Conservation (phyloP, 805 yeast genomes). For the Vanderwaltozyma polyspora region DNA sequence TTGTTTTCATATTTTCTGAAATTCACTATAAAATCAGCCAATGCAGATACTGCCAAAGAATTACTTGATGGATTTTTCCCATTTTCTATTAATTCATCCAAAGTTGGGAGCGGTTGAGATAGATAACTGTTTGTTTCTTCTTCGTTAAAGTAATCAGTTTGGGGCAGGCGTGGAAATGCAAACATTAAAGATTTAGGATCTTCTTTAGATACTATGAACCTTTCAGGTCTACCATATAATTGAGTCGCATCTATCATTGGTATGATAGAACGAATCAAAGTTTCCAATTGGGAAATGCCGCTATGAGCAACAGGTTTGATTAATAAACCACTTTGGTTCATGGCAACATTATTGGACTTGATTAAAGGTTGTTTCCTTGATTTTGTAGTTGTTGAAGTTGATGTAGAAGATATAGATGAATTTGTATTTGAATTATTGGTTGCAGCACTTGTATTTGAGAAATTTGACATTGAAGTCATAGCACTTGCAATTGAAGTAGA, state of each 20-base stretch:
- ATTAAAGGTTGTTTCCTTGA: neutral
- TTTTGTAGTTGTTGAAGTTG: neutral
- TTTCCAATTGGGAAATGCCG: conserved; percentile 56
- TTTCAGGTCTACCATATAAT: conserved; percentile 64
- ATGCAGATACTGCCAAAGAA: no score
- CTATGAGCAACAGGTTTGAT: conserved; percentile 58
- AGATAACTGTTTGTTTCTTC: no score
- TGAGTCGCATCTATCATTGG: conserved; percentile 57
- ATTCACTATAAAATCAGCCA: no score
- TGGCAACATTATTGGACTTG: neutral
- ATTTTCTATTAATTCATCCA: no score
- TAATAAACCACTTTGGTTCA: conserved; percentile 25
- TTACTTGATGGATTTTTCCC: no score
- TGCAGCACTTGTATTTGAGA: neutral
- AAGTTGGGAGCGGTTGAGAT: no score
- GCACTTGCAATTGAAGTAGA: conserved; percentile 1
- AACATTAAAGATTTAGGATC: conserved; percentile 48
- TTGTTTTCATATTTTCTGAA: no score
- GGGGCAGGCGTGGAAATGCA: conserved; percentile 67
- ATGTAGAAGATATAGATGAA: conserved; percentile 1
- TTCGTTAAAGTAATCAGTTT: neutral
- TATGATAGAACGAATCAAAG: conserved; percentile 53
- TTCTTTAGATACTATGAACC: conserved; percentile 41
- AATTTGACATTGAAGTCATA: neutral
- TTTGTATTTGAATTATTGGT: neutral